Base-by-base conservation (phyloP, 257 asterid genomes). In the Penstemon davidsonii region DNA sequence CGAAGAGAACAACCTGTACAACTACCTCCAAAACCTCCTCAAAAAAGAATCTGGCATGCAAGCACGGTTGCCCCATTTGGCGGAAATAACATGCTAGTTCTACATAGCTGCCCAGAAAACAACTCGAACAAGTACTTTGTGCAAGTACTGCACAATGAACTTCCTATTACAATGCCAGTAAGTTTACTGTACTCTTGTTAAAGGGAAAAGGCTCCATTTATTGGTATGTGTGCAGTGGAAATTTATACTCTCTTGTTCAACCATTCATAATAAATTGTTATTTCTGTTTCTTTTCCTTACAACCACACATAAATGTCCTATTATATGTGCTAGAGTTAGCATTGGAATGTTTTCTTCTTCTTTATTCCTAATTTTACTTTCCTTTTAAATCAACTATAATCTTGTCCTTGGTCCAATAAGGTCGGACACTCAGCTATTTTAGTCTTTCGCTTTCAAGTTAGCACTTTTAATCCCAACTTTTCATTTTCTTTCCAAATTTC, bases 91-190 rank as follows among this genome's bases (percentile, higher is more conserved):
- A 84, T 89, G 85, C 85, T 94, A 52, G 91, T 88, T 60, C 82
- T 88, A 8, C 81, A 88, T 58, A 82, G 85, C 78, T 91, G 99
- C 80, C 79, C 83, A 6, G 83, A 79, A 70, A 77, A 78, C 80
- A 79, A 81, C 51, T 78, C 86, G 39, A 88, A 72, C 87, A 81
- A 83, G 68, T 91, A 94, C 76, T 91, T 81, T 66, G 91, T 94
- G 52, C 95, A 82, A 82, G 96, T 91, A 61, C 81, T 79, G 69
- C 99, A 94, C 80, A 94, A 94, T 64, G 97, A 94, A 67, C 86
- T 40, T 51, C 89, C 99, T 3, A 77, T 82, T 47, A 85, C 84
- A 56, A 39, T 91, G 80, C 89, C 95, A 41, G 97, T 93, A 81
- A 78, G 95, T 25, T 57, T 62, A 69, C 41, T 66, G 5, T 7